Evolutionary conservation across 176 grass and related monocot genomes (phyloP), one percentile per base, ranked within the genome.

Genomic region (Echinochloa phyllopogon): DNA sequence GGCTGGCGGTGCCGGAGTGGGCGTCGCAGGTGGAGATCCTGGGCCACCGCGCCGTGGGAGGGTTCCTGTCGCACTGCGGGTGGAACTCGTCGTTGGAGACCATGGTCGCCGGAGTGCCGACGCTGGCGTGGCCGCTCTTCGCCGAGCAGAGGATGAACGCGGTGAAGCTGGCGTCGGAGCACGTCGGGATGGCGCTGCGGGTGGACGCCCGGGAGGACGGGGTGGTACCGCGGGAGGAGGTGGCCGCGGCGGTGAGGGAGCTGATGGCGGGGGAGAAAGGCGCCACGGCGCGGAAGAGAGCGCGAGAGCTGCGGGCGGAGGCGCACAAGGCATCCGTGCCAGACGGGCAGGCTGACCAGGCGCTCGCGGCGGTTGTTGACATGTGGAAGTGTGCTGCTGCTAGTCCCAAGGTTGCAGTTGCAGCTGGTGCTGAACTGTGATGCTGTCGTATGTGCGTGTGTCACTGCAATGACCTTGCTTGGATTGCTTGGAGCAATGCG

Each of bases 61-160:
- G 89, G 17, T 92, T 95, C 55, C 36, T 94, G 6, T 89, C 89
- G 0, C 94, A 97, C 65, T 92, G 94, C 70, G 94, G 90, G 38
- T 94, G 94, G 92, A 97, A 97, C 83, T 97, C 94, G 4, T 85
- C 86, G 33, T 49, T 94, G 13, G 94, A 97, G 83, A 80, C 82
- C 21, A 14, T 39, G 21, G 10, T 6, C 18, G 17, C 81, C 0
- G 91, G 88, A 15, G 91, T 96, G 67, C 88, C 94, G 13, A 74
- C 66, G 59, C 18, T 96, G 0, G 77, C 77, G 6, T 96, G 91
- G 88, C 88, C 94, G 0, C 85, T 96, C 14, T 93, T 69, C 55
- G 78, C 94, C 6, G 94, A 96, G 84, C 88, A 96, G 82, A 78
- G 81, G 69, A 88, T 91, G 86, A 93, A 93, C 75, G 73, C 83